Conservation (phyloP, 306 rosid species). For the Mimosa bimucronata region DNA sequence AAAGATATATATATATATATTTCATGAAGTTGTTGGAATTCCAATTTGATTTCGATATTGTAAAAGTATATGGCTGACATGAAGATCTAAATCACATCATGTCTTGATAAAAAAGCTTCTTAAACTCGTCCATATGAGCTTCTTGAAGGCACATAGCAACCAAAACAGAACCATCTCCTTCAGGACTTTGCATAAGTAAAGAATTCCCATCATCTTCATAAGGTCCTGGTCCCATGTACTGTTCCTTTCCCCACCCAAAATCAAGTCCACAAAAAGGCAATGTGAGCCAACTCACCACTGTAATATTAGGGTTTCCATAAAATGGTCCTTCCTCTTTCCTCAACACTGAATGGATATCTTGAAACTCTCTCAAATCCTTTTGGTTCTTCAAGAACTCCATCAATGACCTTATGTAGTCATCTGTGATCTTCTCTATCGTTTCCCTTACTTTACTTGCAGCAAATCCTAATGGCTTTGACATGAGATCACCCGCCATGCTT, state of each 20-base stretch:
- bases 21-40: not conserved
- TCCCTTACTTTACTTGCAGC: conserved; percentile 60
- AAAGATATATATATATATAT: not conserved
- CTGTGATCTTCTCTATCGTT: conserved; percentile 53
- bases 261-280: conserved; percentile 60
- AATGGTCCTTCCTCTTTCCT: conserved; percentile 44
- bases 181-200: conserved; percentile 45
- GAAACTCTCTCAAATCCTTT: conserved; percentile 33
- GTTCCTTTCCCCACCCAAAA: conserved; percentile 75
- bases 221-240: conserved; percentile 58
- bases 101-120: conserved; percentile 54
- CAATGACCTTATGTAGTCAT: conserved; percentile 46
- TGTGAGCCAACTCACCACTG: conserved; percentile 61
- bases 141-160: conserved; percentile 56
- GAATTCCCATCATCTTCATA: conserved; percentile 56
- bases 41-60: not conserved
- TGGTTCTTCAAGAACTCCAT: conserved; percentile 41
- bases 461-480: conserved; percentile 53
- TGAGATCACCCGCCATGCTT: conserved; percentile 52
- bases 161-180: conserved; percentile 52
- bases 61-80: not conserved
- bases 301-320: conserved; percentile 55
- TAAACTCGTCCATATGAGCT: conserved; percentile 60
- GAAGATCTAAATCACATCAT: not conserved
- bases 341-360: conserved; percentile 47